These are phyloP conservation scores for Recurvomyces mirabilis DNA, from an alignment of 495 filamentous ascomycete genomes.

Conservation along the genomic window DNA sequence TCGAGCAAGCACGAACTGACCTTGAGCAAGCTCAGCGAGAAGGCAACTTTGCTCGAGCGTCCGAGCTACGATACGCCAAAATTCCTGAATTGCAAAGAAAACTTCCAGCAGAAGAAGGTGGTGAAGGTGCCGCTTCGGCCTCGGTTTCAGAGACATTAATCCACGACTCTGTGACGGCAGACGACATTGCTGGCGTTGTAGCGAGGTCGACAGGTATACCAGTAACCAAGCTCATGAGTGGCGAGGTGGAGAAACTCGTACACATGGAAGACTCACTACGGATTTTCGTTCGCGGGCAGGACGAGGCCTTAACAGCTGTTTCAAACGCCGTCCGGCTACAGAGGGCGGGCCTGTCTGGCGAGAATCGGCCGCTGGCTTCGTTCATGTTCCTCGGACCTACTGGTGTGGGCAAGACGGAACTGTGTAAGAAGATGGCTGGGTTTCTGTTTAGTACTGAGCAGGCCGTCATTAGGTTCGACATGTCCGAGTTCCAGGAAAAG, in stretches of 20 bases:
- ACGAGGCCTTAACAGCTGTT: slow-evolving; percentile 83
- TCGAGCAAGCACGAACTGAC: slow-evolving; percentile 75
- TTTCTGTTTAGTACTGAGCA: slow-evolving; percentile 88
- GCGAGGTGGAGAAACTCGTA: slow-evolving; percentile 83
- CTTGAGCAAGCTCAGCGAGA: slow-evolving; percentile 79
- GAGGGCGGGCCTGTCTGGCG: slow-evolving; percentile 77
- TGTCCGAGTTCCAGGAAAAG: slow-evolving; percentile 96
- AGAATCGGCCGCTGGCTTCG: slow-evolving; percentile 80
- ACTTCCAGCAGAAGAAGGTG: slow-evolving; percentile 56
- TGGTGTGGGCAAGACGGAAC: slow-evolving; percentile 91
- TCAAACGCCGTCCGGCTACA: slow-evolving; percentile 92
- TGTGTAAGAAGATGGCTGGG: slow-evolving; percentile 88
- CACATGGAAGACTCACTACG: slow-evolving; percentile 89
- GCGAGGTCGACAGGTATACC: slow-evolving; percentile 87
- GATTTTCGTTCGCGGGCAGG: slow-evolving; percentile 78
- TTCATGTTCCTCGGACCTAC: slow-evolving; percentile 98
- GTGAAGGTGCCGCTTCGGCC: slow-evolving; percentile 28
- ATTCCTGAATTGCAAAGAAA: slow-evolving; percentile 72
- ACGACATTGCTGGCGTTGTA: slow-evolving; percentile 89
- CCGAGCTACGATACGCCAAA: slow-evolving; percentile 73
- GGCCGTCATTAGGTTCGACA: slow-evolving; percentile 89
- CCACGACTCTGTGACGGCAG: slow-evolving; percentile 83
- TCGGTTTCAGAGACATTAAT: slow-evolving; percentile 49
- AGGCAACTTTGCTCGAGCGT: slow-evolving; percentile 81
- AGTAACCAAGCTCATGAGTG: slow-evolving; percentile 77